Base-by-base conservation (phyloP, 495 filamentous ascomycete species). In the Aspergillus panamensis region DNA sequence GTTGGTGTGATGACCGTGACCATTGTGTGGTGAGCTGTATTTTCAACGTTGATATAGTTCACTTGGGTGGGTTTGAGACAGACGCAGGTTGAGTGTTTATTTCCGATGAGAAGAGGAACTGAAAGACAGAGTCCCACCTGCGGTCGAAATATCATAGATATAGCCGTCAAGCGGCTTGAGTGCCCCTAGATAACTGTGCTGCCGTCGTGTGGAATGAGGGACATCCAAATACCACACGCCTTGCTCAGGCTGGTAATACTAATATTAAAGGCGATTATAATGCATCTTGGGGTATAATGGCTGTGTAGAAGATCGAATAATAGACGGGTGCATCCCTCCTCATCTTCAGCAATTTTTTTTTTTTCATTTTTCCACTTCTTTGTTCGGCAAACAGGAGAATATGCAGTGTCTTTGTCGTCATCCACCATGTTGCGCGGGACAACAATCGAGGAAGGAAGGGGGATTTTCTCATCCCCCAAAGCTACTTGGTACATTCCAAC, bases 161-260 rank as follows among this genome's bases (percentile, higher is more conserved):
- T 57, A 57, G 17, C 33, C 16, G 10, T 56, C 25, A 30, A 6
- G 19, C 16, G 48, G 45, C 25, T 33, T 19, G 21, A 16, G 31
- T 48, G 17, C 19, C 51, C 47, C 39, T 48, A 19, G 48, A 19
- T 39, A 20, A 35, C 19, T 49, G 37, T 32, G 43, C 29, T 35
- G 45, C 51, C 44, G 45, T 47, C 31, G 44, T 47, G 51, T 47
- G 61, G 61, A 63, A 63, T 63, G 61, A 37, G 19, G 29, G 31
- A 48, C 16, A 30, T 30, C 29, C 25, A 20, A 49, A 42, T 55
- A 14, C 31, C 35, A 35, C 43, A 35, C 42, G 25, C 25, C 40
- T 55, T 55, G 21, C 9, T 45, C 5, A 8, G 29, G 29, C 20
- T 14, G 8, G 47, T 13, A n/a, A 47, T 10, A n/a, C n/a, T n/a